phyloP scores from a whole-genome alignment of 2,329 filamentous ascomycete species.

The Ophiostoma ulmi region DNA sequence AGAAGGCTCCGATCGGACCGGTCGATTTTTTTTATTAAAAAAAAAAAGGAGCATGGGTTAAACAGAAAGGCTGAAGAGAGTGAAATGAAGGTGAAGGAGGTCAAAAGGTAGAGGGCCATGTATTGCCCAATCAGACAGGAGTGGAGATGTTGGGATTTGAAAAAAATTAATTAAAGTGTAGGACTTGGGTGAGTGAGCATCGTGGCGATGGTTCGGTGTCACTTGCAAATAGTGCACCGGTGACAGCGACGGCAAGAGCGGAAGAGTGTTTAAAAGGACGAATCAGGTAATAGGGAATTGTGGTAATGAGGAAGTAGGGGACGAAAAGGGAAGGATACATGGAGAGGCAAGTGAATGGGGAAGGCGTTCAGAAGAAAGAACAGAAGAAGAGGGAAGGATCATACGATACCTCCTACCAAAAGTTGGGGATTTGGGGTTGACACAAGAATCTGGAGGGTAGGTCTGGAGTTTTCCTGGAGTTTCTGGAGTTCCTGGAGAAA shows the following conservation, averaged over 20 bases:
- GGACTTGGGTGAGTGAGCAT: neutral
- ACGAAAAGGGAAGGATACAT: neutral
- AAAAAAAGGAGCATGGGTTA: neutral
- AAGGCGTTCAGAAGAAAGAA: neutral
- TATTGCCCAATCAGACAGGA: neutral
- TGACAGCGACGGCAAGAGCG: neutral
- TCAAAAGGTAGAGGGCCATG: neutral
- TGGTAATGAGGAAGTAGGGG: neutral
- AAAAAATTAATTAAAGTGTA: neutral
- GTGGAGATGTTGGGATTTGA: neutral
- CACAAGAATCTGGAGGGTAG: neutral
- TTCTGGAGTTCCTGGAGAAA: conserved; percentile 8
- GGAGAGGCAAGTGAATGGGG: neutral
- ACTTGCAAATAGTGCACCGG: too few relatives aligned
- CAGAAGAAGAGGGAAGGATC: neutral
- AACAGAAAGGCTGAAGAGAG: neutral
- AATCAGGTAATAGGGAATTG: neutral
- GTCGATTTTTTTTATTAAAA: too few relatives aligned
- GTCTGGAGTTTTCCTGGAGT: neutral
- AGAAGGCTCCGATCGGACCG: too few relatives aligned
- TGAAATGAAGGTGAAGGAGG: neutral
- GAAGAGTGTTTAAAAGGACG: neutral
- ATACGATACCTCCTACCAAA: neutral
- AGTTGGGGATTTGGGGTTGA: conserved; percentile 7
- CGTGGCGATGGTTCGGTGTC: too few relatives aligned